Conservation (phyloP, 1,139 yeast genomes). For the Diutina sp. region DNA sequence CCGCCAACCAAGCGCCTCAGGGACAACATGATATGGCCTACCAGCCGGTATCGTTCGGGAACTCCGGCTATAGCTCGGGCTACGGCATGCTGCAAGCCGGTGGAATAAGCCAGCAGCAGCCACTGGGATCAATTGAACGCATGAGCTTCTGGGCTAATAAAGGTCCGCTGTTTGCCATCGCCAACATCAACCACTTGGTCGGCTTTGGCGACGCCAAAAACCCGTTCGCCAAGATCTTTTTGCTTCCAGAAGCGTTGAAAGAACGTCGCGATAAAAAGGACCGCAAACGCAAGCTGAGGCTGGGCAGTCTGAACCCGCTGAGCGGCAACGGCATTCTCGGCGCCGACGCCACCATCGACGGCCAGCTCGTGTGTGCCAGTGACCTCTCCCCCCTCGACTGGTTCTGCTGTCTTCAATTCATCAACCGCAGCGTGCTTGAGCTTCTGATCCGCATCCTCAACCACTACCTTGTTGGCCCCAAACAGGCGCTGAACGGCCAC, state of each 20-base stretch:
- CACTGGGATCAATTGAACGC: slow-evolving; percentile 31
- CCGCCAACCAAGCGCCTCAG: neutral
- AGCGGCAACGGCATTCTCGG: neutral
- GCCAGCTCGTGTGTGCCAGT: slow-evolving; percentile 19
- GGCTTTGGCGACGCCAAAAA: slow-evolving; percentile 68
- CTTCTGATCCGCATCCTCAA: slow-evolving; percentile 51
- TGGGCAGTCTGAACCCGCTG: neutral
- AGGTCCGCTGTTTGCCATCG: slow-evolving; percentile 61
- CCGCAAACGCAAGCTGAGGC: slow-evolving; percentile 32
- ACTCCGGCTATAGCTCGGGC: neutral
- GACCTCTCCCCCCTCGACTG: slow-evolving; percentile 42
- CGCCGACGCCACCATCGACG: slow-evolving; percentile 3
- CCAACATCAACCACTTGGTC: slow-evolving; percentile 58
- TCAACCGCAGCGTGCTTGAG: slow-evolving; percentile 55
- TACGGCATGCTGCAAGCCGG: neutral
- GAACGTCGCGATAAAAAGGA: slow-evolving; percentile 66
- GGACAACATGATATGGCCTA: neutral
- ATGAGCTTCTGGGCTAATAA: slow-evolving; percentile 66
- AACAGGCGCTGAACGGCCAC: slow-evolving; percentile 59
- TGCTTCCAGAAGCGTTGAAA: slow-evolving; percentile 55
- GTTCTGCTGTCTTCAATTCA: slow-evolving; percentile 40
- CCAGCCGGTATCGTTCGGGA: neutral
- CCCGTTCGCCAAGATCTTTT: slow-evolving; percentile 64
- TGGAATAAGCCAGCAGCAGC: neutral
- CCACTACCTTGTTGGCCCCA: slow-evolving; percentile 58